A percentile compares a stretch with the other conserved stretches of the same genome.
Conservation (phyloP, 495 filamentous ascomycete species). For the Chaetomium cochliodes region DNA sequence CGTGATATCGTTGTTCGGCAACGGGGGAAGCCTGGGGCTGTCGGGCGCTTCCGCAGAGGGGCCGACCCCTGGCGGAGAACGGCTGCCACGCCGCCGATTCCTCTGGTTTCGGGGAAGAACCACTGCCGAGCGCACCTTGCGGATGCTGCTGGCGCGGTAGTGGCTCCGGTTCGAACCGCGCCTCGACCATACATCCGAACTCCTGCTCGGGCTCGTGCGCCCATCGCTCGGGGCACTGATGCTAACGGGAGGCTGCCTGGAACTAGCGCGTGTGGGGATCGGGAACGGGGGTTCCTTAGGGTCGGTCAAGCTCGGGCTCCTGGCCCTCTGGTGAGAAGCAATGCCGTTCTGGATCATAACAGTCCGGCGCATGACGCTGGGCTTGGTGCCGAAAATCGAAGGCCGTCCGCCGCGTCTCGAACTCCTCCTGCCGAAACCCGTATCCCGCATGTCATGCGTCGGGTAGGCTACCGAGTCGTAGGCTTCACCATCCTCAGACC, state of each 20-base stretch:
- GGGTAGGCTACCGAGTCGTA: conserved; percentile 33
- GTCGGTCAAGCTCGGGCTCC: conserved; percentile 73
- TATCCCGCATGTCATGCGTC: conserved; percentile 35
- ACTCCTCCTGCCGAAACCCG: conserved; percentile 30
- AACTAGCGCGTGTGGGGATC: conserved; percentile 85
- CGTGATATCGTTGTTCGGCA: conserved; percentile 71
- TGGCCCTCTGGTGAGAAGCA: conserved; percentile 65
- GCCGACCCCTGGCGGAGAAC: conserved; percentile 65
- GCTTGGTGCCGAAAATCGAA: conserved; percentile 36
- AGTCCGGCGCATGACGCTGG: conserved; percentile 53
- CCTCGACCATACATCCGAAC: conserved; percentile 42
- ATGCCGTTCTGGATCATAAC: conserved; percentile 78
- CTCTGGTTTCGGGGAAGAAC: conserved; percentile 57
- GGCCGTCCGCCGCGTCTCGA: conserved; percentile 37
- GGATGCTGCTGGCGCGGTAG: conserved; percentile 58
- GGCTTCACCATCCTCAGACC: conserved; percentile 27
- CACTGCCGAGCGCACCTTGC: conserved; percentile 80
- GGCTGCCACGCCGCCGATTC: conserved; percentile 52
- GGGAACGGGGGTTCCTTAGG: conserved; percentile 75
- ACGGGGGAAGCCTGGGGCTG: conserved; percentile 69
- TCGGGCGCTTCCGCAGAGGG: conserved; percentile 63
- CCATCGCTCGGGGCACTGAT: conserved; percentile 69
- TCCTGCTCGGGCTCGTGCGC: conserved; percentile 69
- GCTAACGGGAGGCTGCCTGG: conserved; percentile 68
- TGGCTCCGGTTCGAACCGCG: conserved; percentile 43